phyloP scores from a whole-genome alignment of 768 basidiomycete species.

The Hemileccinum impolitum region DNA sequence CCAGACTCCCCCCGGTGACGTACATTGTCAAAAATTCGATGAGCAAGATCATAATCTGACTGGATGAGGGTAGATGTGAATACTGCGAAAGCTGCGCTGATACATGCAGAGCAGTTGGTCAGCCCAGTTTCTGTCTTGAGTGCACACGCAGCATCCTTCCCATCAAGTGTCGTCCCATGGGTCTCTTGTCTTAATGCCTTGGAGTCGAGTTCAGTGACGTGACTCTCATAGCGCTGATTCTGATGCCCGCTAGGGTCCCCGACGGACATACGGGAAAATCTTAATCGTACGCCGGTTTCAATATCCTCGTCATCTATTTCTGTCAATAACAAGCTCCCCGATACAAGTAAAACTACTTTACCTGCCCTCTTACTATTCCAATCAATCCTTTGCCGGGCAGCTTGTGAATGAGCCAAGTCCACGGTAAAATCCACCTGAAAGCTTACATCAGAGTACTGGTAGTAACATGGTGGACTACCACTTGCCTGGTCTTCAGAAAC shows the following conservation, averaged over 20 bases:
- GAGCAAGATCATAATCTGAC: constrained; percentile 18
- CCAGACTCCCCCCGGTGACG: constrained; percentile 22
- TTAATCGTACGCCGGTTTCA: constrained; percentile 61
- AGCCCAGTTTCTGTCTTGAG: constrained; percentile 21
- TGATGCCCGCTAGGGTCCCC: constrained; percentile 15
- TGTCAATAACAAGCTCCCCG: constrained; percentile 5
- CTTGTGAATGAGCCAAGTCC: constrained; percentile 59
- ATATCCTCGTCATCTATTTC: constrained; percentile 77
- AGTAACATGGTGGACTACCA: not conserved
- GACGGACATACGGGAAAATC: constrained; percentile 25
- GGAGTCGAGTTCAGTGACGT: constrained; percentile 9
- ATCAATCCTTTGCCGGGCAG: constrained; percentile 55
- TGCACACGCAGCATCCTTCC: constrained; percentile 48
- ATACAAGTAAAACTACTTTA: constrained; percentile 26
- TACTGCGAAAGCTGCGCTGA: constrained; percentile 18
- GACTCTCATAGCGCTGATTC: constrained; percentile 10
- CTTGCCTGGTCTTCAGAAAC: constrained; percentile 76
- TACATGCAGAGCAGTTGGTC: constrained; percentile 34
- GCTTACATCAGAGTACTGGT: not conserved
- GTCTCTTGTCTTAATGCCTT: constrained; percentile 13
- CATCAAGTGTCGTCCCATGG: constrained; percentile 46
- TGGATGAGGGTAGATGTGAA: constrained; percentile 21
- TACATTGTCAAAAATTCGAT: constrained; percentile 14
- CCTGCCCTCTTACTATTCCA: constrained; percentile 92
- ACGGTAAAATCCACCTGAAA: constrained; percentile 67